A percentile compares a stretch with the other conserved stretches of the same genome.
Conservation (phyloP, 345 rosid genomes). For the Hypericum androsaemum region DNA sequence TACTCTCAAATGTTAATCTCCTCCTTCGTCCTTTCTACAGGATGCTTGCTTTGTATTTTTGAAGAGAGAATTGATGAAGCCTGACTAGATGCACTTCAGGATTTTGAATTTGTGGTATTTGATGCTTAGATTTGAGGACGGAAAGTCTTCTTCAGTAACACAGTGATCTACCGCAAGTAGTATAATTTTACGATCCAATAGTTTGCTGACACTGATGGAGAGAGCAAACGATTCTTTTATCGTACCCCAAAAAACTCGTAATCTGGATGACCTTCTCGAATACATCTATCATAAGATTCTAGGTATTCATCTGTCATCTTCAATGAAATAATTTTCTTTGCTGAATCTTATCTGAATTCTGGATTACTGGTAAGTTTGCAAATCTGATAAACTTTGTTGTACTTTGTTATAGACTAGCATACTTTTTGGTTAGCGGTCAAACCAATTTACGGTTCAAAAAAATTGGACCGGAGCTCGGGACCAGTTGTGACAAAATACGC, state of each 20-base stretch:
- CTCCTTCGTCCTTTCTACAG: slow-evolving; percentile 22
- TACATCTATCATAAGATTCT: slow-evolving; percentile 90
- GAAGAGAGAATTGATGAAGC: slow-evolving; percentile 63
- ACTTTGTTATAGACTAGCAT: too few species aligned
- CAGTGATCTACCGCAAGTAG: neutral
- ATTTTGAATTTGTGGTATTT: slow-evolving; percentile 66
- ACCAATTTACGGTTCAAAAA: too few species aligned
- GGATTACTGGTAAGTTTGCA: slow-evolving; percentile 5
- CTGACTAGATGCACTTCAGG: slow-evolving; percentile 38
- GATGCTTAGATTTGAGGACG: slow-evolving; percentile 5
- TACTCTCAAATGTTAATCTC: neutral
- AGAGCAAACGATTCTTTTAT: slow-evolving; percentile 64
- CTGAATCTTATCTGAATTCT: slow-evolving; percentile 7
- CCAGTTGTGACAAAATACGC: too few species aligned
- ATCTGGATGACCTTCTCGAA: slow-evolving; percentile 77
- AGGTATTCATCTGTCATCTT: slow-evolving; percentile 26
- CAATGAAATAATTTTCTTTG: neutral
- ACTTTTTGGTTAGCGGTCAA: too few species aligned
- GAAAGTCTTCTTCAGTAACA: neutral
- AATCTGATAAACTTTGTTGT: slow-evolving; percentile 7
- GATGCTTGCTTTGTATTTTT: slow-evolving; percentile 79
- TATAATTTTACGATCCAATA: slow-evolving; percentile 18
- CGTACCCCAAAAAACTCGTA: slow-evolving; percentile 80
- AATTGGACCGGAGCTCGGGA: too few species aligned
- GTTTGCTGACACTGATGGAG: slow-evolving; percentile 74